Evolutionary conservation across 2,329 filamentous ascomycete genomes (phyloP), one percentile per base, ranked within the genome.

Genomic region (Phialocephala subalpina): DNA sequence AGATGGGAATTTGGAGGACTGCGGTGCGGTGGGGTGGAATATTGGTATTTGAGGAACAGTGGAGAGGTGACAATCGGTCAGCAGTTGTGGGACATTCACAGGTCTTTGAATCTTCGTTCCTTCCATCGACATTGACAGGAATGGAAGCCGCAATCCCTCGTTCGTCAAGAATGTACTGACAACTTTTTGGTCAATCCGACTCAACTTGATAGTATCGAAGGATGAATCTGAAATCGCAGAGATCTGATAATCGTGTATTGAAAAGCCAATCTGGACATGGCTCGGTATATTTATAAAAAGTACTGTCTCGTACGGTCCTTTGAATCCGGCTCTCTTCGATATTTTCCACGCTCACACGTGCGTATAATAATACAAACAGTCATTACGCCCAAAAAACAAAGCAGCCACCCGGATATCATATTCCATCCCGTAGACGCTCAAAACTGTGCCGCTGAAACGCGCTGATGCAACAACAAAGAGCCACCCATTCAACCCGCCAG

Each of bases 391-490:
- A 53, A 33, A 53, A 29, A 5, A n/a, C n/a, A 22, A 53, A 18
- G 29, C 29, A 53, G 49, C 45, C 45, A 14, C 12, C 12, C 38
- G 12, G 18, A 16, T 42, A 42, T 42, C 18, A 6, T 12, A 5
- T 16, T 12, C 38, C 38, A 49, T 49, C 45, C 45, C 25, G 27
- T 33, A 53, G 25, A 29, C 25, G 49, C 49, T 53, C 25, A 29
- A n/a, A 53, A 53, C 4, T 25, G 25, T 29, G 49, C 49, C 49
- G 14, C 25, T 25, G 3, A 57, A 18, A 57, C 25, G 29, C 33
- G n/a, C 55, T 57, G 14, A 20, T 25, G n/a, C 55, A 57, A 40
- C 29, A 57, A 40, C 55, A 57, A 57, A 57, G 29, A 57, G 33
- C 29, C 55, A 38, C 9, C 52, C 11, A 14, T 6, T 33, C 16